Percentiles rank a stretch among this genome's conserved stretches.
Evolutionary conservation across 495 filamentous ascomycete genomes (phyloP).

Genomic region (Aspergillus egyptiacus): DNA sequence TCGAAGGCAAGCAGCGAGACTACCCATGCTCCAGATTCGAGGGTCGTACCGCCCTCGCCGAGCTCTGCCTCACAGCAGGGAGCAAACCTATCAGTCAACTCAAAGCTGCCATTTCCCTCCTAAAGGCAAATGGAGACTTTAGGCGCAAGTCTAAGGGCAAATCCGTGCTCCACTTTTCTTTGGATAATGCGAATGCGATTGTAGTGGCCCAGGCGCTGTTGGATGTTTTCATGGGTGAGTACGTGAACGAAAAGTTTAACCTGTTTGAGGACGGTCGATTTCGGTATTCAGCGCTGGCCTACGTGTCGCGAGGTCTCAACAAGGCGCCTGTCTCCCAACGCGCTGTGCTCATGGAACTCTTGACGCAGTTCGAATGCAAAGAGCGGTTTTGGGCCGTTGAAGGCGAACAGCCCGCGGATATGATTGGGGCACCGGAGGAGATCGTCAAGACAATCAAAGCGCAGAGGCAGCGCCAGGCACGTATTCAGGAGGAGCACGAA

Average conservation of each 20-base stretch:
- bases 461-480: background rate
- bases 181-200: constrained; percentile 9
- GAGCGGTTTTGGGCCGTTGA: constrained; percentile 10
- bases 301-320: constrained; percentile 3
- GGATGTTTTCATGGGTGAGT: constrained; percentile 6
- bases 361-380: constrained; percentile 5
- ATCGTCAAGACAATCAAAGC: background rate
- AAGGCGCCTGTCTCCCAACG: constrained; percentile 2
- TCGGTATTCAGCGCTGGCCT: constrained; percentile 6
- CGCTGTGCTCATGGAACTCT: background rate
- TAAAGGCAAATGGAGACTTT: constrained; percentile 7
- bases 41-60: constrained; percentile 6
- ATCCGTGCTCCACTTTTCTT: constrained; percentile 6
- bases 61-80: constrained; percentile 1
- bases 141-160: constrained; percentile 8
- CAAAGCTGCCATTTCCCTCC: constrained; percentile 1
- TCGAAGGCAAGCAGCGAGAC: constrained; percentile 8
- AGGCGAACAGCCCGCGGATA: constrained; percentile 7
- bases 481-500: constrained; percentile 9
- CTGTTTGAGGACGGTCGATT: constrained; percentile 9
- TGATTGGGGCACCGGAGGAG: constrained; percentile 6
- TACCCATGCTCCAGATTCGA: constrained; percentile 9
- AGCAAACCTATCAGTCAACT: constrained; percentile 5
- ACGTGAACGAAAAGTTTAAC: constrained; percentile 9
- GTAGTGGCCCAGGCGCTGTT: constrained; percentile 2